Evolutionary conservation across 1,139 yeast genomes (phyloP), one percentile per base, ranked within the genome.

Genomic region (Diutina neorugosa): DNA sequence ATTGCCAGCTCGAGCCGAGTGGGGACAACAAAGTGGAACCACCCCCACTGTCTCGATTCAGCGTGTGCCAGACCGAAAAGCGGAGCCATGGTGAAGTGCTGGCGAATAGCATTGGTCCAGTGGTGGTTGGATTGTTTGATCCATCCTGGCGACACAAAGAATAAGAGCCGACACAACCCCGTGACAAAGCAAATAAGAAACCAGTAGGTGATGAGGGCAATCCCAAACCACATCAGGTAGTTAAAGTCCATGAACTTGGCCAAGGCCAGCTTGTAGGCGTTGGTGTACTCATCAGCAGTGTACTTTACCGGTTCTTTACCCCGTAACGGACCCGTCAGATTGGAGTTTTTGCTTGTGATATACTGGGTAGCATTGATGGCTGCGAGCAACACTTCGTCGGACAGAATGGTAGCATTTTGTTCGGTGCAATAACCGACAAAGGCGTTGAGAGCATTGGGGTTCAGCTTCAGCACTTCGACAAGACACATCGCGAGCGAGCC

Each of bases 141-240:
- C 16, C 27, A 46, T 9, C 40, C 23, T 6, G 50, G 50, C 1
- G 50, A 34, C 8, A 18, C 41, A 46, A 27, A 46, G 14, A 27
- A n/a, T 8, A 46, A 19, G 14, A 16, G n/a, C 2, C 41, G 20
- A 6, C 23, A 46, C 14, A 66, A 57, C 58, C 70, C 77, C 53
- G 84, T 78, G 56, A 73, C 65, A 19, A 71, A 64, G 31, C 69
- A 68, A 34, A 70, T 72, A 9, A 65, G 59, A 44, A 77, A 76
- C 69, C 77, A 81, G 60, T 70, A 80, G 27, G 69, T 65, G 42
- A 74, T 69, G 62, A 81, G 77, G 2, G 69, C 74, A 53, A 69
- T 69, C n/a, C 78, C 81, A 60, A 74, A 80, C 64, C 69, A 70
- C 51, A 72, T 68, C 55, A 81, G 80, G 46, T 65, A 70, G 60